Base-by-base conservation (phyloP, 2,329 filamentous ascomycete species). In the Epichloe sp. region DNA sequence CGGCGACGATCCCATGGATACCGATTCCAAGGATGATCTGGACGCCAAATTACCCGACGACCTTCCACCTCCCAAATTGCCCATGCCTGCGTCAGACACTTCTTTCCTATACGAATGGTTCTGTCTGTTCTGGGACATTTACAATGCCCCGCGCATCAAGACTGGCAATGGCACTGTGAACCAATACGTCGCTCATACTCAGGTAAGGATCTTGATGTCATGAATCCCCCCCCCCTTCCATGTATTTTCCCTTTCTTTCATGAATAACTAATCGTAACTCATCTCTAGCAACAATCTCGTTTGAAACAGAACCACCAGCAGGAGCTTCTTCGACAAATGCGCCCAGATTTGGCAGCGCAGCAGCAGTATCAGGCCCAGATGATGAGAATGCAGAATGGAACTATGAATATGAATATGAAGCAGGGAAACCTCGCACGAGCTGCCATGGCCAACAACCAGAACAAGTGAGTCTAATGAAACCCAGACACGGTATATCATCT, bases 31-130 rank as follows among this genome's bases (percentile, higher is more conserved):
- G 70, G 85, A 91, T 58, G 83, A 85, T 56, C 69, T 85, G 54
- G 83, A 87, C 58, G 67, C 75, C 48, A 90, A 91, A 65, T 77
- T 85, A 43, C 86, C 87, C 1, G 79, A 83, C 52, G 89, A 95
- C 62, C 76, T 97, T 40, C 91, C 91, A 4, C 76, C 79, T 6
- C 83, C 88, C 12, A 82, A 81, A 55, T 73, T 88, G 5, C 81
- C 83, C 12, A 77, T 74, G 63, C 77, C 78, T 47, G 74, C 75
- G 54, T 77, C 77, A 50, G 85, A 85, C 60, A 86, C 79, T 55
- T 88, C 87, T 26, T 97, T 98, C 62, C 75, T 98, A n/a, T 85
- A 88, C 59, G 93, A 97, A 62, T 98, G 93, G 93, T 98, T 94
- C 73, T 88, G 84, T 63, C 78, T 96, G 49, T 98, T 98, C 68